A percentile compares a stretch with the other conserved stretches of the same genome.
These are phyloP conservation scores for Hirschioporus abietinus DNA, from an alignment of 768 basidiomycete species.

Conservation along the genomic window DNA sequence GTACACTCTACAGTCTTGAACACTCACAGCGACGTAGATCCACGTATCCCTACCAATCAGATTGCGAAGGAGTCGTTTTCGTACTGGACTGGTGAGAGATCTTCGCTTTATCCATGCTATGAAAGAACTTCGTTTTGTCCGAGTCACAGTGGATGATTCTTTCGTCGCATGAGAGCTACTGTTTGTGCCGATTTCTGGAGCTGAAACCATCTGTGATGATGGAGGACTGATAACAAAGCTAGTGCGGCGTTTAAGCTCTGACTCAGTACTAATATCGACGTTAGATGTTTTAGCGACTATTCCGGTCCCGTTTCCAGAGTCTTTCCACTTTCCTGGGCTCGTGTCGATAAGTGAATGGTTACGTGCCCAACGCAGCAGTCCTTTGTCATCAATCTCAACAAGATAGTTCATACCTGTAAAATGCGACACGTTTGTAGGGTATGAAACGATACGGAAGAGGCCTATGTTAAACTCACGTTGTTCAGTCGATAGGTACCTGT, in stretches of 20 bases:
- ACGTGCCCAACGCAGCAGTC: slow-evolving; percentile 52
- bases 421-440: slow-evolving; percentile 1
- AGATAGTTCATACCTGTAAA: slow-evolving; percentile 56
- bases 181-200: background rate
- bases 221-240: slow-evolving; percentile 8
- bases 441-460: background rate
- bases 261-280: slow-evolving; percentile 18
- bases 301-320: slow-evolving; percentile 50
- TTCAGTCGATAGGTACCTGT: slow-evolving; percentile 52
- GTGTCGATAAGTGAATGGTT: slow-evolving; percentile 58
- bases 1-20: background rate
- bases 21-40: slow-evolving; percentile 60
- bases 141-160: slow-evolving; percentile 5
- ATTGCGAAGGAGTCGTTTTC: slow-evolving; percentile 51
- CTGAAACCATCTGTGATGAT: background rate
- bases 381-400: slow-evolving; percentile 47
- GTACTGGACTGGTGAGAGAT: slow-evolving; percentile 31
- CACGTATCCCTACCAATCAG: slow-evolving; percentile 57
- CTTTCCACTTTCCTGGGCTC: slow-evolving; percentile 55
- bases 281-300: slow-evolving; percentile 33
- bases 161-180: background rate
- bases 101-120: background rate
- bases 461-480: slow-evolving; percentile 36
- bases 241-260: slow-evolving; percentile 10
- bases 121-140: background rate